Base-by-base conservation (phyloP, 805 yeast species). In the Soucietia sequanensis region DNA sequence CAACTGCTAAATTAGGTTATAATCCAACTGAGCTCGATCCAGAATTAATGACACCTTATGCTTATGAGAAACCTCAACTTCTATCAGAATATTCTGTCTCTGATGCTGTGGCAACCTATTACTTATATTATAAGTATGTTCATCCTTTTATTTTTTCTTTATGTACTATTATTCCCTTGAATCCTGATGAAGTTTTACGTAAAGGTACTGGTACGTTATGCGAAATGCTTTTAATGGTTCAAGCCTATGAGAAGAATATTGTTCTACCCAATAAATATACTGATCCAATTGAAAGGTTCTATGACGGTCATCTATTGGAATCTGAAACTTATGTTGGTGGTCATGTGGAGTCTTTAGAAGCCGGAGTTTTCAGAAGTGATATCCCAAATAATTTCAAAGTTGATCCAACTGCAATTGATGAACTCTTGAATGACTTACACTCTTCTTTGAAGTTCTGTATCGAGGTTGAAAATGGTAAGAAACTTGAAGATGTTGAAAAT, bases 291-390 rank as follows among this genome's bases (percentile, higher is more conserved):
- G 98, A 91, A 57, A 68, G 96, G 48, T 93, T 91, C 55, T 91
- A 88, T 59, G 84, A 93, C 46, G 99, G 98, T 2, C 99, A 93
- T 62, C 61, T 93, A 35, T 59, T 93, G 27, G 97, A 91, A 52
- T 82, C 95, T 1, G 99, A 93, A 60, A 93, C 99, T 0, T 93
- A 93, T 55, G 98, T 93, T 18, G 99, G 99, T 39, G 99, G 99
- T 1, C 99, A 93, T 49, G 99, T 93, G 15, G 98, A 95, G 60
- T 86, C 96, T 6, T 64, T 95, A 36, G 99, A 95, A 58, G 96
- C 99, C 7, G 99, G 99, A 36, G 99, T 93, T 1, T 93, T 95
- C 54, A 68, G 99, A 48, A 83, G 95, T 33, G 99, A 93, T 54
- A 70, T 93, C 22, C 75, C 80, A 3, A 76, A 73, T 31, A 76